Conservation (phyloP, 2,329 filamentous ascomycete genomes). For the Paracorniculantispora psalliotae region DNA sequence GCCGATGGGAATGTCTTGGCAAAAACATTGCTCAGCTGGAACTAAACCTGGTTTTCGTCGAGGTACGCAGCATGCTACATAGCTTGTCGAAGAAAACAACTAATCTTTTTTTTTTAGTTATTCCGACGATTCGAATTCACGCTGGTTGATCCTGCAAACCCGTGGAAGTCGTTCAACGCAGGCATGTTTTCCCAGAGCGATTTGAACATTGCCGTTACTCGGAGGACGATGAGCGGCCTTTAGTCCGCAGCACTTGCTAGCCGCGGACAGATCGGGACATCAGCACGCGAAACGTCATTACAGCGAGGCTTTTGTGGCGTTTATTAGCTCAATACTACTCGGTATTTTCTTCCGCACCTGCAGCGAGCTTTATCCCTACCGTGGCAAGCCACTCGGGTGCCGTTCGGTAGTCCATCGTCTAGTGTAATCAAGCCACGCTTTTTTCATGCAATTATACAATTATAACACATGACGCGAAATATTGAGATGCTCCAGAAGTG, state of each 20-base stretch:
- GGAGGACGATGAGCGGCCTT: not conserved
- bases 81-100: no score
- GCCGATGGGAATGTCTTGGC: constrained; percentile 25
- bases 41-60: constrained; percentile 27
- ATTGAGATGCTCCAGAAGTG: not conserved
- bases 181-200: constrained; percentile 15
- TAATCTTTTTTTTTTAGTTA: constrained; percentile 9
- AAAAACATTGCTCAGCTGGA: constrained; percentile 27
- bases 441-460: not conserved
- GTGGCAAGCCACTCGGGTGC: not conserved
- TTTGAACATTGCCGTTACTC: not conserved
- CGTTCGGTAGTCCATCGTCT: not conserved
- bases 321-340: not conserved
- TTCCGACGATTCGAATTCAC: constrained; percentile 17
- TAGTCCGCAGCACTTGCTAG: not conserved
- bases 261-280: no score
- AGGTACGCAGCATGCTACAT: constrained; percentile 21
- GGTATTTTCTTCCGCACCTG: not conserved
- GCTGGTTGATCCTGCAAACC: constrained; percentile 17
- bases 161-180: constrained; percentile 17
- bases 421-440: not conserved
- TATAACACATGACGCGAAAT: not conserved
- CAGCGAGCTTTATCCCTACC: not conserved
- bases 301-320: not conserved
- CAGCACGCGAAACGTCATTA: no score